A percentile compares a stretch with the other conserved stretches of the same genome.
Evolutionary conservation across 345 rosid genomes (phyloP).

Genomic region (Barbarea vulgaris): DNA sequence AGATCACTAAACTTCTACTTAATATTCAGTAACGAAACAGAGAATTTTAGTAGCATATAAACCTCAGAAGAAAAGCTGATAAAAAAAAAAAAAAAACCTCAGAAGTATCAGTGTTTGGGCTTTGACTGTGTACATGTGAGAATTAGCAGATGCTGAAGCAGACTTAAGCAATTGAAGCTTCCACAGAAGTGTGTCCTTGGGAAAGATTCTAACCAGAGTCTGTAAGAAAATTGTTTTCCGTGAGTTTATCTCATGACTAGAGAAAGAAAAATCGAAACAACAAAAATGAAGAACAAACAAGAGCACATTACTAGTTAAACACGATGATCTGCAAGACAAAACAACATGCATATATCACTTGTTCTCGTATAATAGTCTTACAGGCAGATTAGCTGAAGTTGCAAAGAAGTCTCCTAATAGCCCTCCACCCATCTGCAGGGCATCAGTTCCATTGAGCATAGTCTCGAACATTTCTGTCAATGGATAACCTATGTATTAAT

Average conservation of each 20-base stretch:
- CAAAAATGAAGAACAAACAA: not conserved
- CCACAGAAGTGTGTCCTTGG: constrained; percentile 76
- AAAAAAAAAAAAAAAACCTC: too few relatives aligned
- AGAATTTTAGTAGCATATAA: constrained; percentile 8
- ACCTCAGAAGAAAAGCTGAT: constrained; percentile 83
- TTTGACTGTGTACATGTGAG: constrained; percentile 53
- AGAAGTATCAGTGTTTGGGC: constrained; percentile 66
- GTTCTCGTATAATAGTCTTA: constrained; percentile 31
- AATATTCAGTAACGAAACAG: constrained; percentile 13
- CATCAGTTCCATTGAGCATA: constrained; percentile 42
- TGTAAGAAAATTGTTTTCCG: constrained; percentile 34
- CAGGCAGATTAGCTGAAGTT: constrained; percentile 41
- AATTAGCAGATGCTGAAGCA: constrained; percentile 61
- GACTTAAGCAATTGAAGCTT: constrained; percentile 66
- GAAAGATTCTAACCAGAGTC: constrained; percentile 59
- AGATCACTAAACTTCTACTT: not conserved
- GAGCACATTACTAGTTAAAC: not conserved
- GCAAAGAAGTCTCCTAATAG: constrained; percentile 36
- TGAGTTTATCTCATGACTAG: constrained; percentile 5
- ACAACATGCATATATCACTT: not conserved
- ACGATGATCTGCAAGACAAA: constrained; percentile 13
- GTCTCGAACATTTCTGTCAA: constrained; percentile 38
- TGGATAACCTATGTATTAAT: constrained; percentile 41
- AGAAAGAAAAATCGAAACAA: not conserved
- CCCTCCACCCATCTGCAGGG: constrained; percentile 29